These are phyloP conservation scores for Pythium oligandrum DNA, from an alignment of 352 stramenopile genomes.

Conservation along the genomic window DNA sequence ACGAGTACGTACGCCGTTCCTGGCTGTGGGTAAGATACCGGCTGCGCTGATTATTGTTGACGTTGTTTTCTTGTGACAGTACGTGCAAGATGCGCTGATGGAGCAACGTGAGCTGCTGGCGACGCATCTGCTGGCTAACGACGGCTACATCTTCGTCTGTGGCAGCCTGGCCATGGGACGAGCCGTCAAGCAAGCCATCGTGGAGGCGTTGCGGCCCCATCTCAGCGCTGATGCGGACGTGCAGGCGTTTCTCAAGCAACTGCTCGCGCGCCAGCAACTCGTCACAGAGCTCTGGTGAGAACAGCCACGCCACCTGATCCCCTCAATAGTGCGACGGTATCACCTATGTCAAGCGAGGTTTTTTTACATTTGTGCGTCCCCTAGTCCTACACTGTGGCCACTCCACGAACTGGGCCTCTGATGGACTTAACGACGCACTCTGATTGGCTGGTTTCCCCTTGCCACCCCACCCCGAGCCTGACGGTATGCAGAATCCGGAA, in stretches of 20 bases:
- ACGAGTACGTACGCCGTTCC: conserved; percentile 26
- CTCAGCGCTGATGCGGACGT: conserved; percentile 22
- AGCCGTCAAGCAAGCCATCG: conserved; percentile 63
- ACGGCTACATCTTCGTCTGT: conserved; percentile 72
- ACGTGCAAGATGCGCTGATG: conserved; percentile 65
- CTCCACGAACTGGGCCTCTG: too few species aligned
- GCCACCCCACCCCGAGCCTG: too few species aligned
- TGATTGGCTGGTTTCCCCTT: too few species aligned
- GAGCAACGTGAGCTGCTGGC: conserved; percentile 54
- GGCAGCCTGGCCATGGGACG: conserved; percentile 76
- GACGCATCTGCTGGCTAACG: conserved; percentile 43
- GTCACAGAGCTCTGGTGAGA: conserved; percentile 74
- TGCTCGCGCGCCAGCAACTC: conserved; percentile 35
- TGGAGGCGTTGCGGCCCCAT: conserved; percentile 22
- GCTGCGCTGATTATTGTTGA: not conserved
- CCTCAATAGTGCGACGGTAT: too few species aligned
- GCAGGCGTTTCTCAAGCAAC: conserved; percentile 41
- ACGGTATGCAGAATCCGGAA: too few species aligned
- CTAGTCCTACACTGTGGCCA: too few species aligned
- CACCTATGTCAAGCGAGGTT: too few species aligned
- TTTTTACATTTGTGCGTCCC: too few species aligned
- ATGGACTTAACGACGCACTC: too few species aligned
- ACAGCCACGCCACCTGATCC: too few species aligned
- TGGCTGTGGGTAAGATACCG: conserved; percentile 1
- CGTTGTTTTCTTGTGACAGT: conserved; percentile 23